Evolutionary conservation across 805 yeast species (phyloP), one percentile per base, ranked within the genome.

Genomic region (Candida dajiaensis): DNA sequence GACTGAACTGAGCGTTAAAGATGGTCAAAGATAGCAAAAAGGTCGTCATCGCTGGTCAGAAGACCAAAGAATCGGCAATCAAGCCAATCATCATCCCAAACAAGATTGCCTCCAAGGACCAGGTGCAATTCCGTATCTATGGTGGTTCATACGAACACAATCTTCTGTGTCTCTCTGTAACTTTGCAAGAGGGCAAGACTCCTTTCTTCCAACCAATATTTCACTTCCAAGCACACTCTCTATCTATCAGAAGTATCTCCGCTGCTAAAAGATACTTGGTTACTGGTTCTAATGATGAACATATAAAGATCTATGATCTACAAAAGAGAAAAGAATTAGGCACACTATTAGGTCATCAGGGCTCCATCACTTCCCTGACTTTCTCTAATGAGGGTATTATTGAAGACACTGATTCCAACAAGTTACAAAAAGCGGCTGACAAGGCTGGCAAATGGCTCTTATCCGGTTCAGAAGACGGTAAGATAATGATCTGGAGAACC

Each of bases 141-240:
- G 95, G 88, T 12, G 99, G 99, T 22, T 89, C 97, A 0, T 94
- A 94, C 59, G 99, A 94, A 68, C 99, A 94, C 68, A 88, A 89
- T 51, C 67, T 94, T 41, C 69, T 90, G 37, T 89, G 97, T 71
- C 72, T 89, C 15, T 87, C 97, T 1, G 69, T 88, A 39, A 75
- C 82, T n/a, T 57, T 88, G 22, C 76, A 80, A 2, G 51, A 59
- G n/a, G 65, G 54, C 19, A 67, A 66, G 44, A 70, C 75, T 9
- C 82, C 89, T 1, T 72, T 87, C 10, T 94, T 94, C 69, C 89
- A 89, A 40, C 96, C 98, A 3, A 83, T 94, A 38, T 94, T 94
- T 72, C 97, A 94, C 64, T 92, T 94, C 67, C 89, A 92, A 57
- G 96, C 99, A 1, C 99, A 94, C 66, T 73, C 96, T 0, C 74